Conservation (phyloP, 225 moss, liverwort and hornwort species). For the Rhytidiadelphus loreus region DNA sequence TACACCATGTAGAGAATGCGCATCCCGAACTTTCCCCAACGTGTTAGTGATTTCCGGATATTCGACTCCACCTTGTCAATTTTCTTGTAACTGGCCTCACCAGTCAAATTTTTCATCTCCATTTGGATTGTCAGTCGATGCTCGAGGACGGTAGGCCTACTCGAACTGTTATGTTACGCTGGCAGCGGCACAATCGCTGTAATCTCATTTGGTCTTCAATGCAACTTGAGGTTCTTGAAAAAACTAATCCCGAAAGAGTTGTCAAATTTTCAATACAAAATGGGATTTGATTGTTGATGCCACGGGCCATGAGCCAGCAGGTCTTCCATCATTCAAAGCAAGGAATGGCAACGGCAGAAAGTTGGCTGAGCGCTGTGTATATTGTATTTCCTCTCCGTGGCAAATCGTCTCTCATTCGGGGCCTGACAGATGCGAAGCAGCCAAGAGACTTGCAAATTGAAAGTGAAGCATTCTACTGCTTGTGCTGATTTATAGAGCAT, state of each 20-base stretch:
- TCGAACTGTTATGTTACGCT: neutral
- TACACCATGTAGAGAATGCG: neutral
- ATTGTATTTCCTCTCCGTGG: neutral
- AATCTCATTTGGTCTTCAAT: neutral
- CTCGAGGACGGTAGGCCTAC: neutral
- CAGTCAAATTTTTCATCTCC: neutral
- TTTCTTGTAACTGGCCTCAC: neutral
- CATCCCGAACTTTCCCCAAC: too few relatives aligned
- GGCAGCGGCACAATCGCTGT: neutral
- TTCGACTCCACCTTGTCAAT: too few relatives aligned
- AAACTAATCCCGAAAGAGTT: neutral
- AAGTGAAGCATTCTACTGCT: neutral
- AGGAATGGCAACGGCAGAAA: neutral
- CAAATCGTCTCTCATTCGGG: neutral
- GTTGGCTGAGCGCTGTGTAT: neutral
- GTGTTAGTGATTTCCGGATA: neutral
- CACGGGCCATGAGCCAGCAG: neutral
- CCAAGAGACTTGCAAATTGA: neutral
- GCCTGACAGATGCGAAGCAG: too few relatives aligned
- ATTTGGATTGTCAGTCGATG: neutral
- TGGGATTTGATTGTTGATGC: too few relatives aligned
- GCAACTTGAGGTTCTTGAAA: neutral
- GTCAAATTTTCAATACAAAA: too few relatives aligned
- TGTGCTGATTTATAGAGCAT: neutral
- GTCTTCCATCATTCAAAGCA: too few relatives aligned